Conservation (phyloP, 306 rosid species). For the Ormosia emarginata region DNA sequence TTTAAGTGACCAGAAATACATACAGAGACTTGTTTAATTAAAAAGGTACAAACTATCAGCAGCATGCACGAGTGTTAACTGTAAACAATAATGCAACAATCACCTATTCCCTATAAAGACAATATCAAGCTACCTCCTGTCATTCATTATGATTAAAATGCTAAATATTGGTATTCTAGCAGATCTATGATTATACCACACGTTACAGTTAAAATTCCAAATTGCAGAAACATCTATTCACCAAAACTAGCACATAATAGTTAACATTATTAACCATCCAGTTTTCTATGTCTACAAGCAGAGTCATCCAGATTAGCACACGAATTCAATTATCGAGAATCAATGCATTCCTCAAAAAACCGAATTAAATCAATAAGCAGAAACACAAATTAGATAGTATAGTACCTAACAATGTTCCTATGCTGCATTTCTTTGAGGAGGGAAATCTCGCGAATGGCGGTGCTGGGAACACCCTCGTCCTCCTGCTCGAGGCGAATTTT, state of each 20-base stretch:
- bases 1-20: background rate
- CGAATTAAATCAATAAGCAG: background rate
- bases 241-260: background rate
- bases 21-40: background rate
- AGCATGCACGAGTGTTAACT: background rate
- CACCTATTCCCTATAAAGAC: background rate
- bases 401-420: constrained; percentile 81
- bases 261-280: background rate
- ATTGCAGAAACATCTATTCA: constrained; percentile 7
- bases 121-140: background rate
- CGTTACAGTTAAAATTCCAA: background rate
- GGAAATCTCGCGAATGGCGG: constrained; percentile 89
- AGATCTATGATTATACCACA: constrained; percentile 2
- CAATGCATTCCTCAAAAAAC: background rate
- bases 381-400: background rate
- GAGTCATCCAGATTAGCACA: background rate
- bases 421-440: constrained; percentile 92
- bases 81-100: background rate
- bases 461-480: constrained; percentile 92
- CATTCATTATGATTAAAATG: background rate
- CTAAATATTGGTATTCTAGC: background rate
- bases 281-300: background rate
- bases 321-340: background rate
- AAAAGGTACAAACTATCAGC: background rate
- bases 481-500: constrained; percentile 93